Base-by-base conservation (phyloP, 768 basidiomycete species). In the Podaxis sp. region DNA sequence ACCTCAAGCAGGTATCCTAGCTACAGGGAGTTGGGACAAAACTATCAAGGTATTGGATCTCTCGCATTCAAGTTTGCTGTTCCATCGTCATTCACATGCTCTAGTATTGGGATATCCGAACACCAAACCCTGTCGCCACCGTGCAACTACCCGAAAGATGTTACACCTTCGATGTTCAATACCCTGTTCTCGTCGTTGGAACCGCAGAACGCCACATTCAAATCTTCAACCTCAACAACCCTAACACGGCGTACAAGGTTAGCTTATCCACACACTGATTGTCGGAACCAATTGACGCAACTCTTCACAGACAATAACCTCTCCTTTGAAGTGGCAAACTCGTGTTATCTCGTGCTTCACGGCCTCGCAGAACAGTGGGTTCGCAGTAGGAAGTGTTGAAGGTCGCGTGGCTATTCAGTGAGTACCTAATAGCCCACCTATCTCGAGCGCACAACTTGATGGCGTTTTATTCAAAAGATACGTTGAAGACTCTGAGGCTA, bases 11-110 rank as follows among this genome's bases (percentile, higher is more conserved):
- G 86, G 92, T 13, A 87, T 96, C 65, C 79, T 96, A 19, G 93
- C 89, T 12, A 98, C 96, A 1, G 97, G 95, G 9, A 95, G 94
- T 58, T 99, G 97, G 97, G 96, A 99, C 75, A 96, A 96, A 77
- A 96, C 93, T 1, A 76, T 99, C 72, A 96, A 95, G 82, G 96
- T 95, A 67, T 60, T 77, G 70, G 2, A 64, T 46, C 24, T 59
- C 42, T 51, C 26, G 33, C 22, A 63, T 2, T 12, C 19, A 61
- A 0, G 15, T 52, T 58, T 19, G 17, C 44, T 42, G 19, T 17
- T 9, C 6, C 6, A 19, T 19, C 7, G n/a, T 19, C 17, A 8
- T 19, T n/a, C 44, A n/a, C 44, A 8, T 19, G 19, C 15, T 46
- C 52, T 57, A 97, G 94, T 98, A 97, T 70, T 99, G 96, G 96